Evolutionary conservation across 768 basidiomycete genomes (phyloP), one percentile per base, ranked within the genome.

Genomic region (Lanmaoa pseudosensibilis): DNA sequence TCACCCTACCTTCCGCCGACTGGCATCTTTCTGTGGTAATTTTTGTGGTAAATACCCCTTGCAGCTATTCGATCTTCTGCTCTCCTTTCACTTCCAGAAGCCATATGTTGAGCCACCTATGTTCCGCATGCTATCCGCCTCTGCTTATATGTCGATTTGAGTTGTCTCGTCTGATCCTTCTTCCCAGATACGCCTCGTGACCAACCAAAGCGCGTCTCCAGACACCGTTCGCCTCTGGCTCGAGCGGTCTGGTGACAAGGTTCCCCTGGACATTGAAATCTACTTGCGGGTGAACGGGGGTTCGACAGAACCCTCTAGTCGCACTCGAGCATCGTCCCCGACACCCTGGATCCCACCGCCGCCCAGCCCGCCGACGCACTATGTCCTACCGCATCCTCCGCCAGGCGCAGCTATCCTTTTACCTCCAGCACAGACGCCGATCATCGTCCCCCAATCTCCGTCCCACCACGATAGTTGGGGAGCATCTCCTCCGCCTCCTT

Each of bases 141-240:
- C n/a, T 54, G 19, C 46, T 55, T 39, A 21, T n/a, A 19, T 40
- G 21, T 46, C 30, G 25, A 30, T 56, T 36, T 15, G 41, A 34
- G 19, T 18, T 23, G 16, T 46, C 27, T 15, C 19, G 40, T 41
- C 56, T 58, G 44, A 60, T 49, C 32, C 53, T 37, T 19, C 21
- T 32, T 50, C 63, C 41, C 68, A 88, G 88, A 88, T 92, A 62
- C 87, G 88, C 19, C 81, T 92, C 40, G 75, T 85, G 43, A 89
- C 89, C 21, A 85, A 81, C 30, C 86, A 84, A 57, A 77, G 81
- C 39, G 77, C 86, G 10, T 88, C 88, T 30, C 82, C 90, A 27
- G 90, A 92, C 65, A 90, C 86, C 6, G 82, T 92, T 47, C 85
- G 90, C 9, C 78, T 92, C 12, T 92, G 90, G 90, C 78, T 92